Evolutionary conservation across 2,329 filamentous ascomycete genomes (phyloP).

Genomic region (Daldinia sp.): DNA sequence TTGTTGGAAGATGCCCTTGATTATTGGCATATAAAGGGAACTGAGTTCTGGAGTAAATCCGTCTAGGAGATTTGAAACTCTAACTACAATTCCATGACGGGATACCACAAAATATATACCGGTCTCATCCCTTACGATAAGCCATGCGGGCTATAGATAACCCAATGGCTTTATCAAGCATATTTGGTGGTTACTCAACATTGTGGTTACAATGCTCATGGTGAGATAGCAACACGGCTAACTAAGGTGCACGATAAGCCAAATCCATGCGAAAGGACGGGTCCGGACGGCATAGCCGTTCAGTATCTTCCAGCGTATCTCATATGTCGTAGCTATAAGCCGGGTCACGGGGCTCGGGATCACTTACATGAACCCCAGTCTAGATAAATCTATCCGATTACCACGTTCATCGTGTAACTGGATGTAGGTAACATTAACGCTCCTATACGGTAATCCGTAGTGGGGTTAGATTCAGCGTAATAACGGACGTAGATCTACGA

Average conservation of each 20-base stretch:
- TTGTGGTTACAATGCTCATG: not conserved
- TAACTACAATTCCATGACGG: not conserved
- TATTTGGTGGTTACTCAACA: constrained; percentile 2
- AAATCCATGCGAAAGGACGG: constrained; percentile 8
- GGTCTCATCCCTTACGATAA: not conserved
- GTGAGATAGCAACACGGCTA: not conserved
- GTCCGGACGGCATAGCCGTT: not conserved
- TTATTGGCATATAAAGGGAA: too few species aligned
- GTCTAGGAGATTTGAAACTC: not conserved
- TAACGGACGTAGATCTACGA: not conserved
- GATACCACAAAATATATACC: constrained; percentile 6
- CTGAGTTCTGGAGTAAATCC: not conserved
- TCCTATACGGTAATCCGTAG: not conserved
- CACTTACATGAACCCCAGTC: not conserved
- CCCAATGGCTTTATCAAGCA: constrained; percentile 13
- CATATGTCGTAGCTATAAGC: not conserved
- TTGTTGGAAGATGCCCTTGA: too few species aligned
- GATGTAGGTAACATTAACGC: not conserved
- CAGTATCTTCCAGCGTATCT: too few species aligned
- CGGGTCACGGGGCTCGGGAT: not conserved
- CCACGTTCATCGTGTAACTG: not conserved
- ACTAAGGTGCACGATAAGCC: constrained; percentile 5
- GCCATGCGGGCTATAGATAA: constrained; percentile 18
- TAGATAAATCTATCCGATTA: not conserved
- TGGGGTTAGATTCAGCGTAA: not conserved